Evolutionary conservation across 2,329 filamentous ascomycete species (phyloP).

Genomic region (Ascomycota sp.): DNA sequence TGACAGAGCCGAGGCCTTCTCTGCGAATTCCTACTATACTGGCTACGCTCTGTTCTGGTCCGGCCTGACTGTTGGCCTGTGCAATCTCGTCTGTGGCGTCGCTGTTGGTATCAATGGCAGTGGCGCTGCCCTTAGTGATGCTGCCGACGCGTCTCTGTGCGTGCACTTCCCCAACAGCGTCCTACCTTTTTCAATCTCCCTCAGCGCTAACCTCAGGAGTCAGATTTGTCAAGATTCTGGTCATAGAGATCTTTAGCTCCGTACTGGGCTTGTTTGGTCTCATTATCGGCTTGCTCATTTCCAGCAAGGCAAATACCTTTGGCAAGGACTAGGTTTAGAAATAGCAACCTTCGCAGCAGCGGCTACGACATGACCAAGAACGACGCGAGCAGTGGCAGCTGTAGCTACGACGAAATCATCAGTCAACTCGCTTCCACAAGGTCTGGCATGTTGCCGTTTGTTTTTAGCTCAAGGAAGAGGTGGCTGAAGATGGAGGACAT

Average conservation of each 20-base stretch:
- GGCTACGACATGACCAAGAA: no score
- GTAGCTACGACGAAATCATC: no score
- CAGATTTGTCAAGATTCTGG: slow-evolving; percentile 95
- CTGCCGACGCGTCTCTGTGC: slow-evolving; percentile 74
- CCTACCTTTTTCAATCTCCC: not conserved
- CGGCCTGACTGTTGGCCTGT: slow-evolving; percentile 81
- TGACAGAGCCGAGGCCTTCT: slow-evolving; percentile 42
- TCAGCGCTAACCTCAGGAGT: not conserved
- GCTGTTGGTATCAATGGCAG: slow-evolving; percentile 96
- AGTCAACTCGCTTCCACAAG: no score
- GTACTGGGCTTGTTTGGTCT: slow-evolving; percentile 90
- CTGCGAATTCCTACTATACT: slow-evolving; percentile 71
- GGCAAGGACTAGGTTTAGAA: slow-evolving; percentile 2
- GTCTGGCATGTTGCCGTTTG: no score
- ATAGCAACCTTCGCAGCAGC: no score
- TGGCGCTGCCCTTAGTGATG: slow-evolving; percentile 88
- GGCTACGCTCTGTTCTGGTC: slow-evolving; percentile 94
- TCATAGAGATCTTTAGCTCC: slow-evolving; percentile 98
- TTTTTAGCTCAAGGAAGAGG: no score
- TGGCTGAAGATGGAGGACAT: no score
- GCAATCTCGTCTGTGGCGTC: slow-evolving; percentile 89
- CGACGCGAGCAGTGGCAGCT: no score
- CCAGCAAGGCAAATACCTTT: slow-evolving; percentile 45
- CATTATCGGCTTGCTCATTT: slow-evolving; percentile 80
- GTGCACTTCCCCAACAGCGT: slow-evolving; percentile 14